These are phyloP conservation scores for Piromyces finnis DNA, from an alignment of 192 early-diverging fungal species.

Conservation along the genomic window DNA sequence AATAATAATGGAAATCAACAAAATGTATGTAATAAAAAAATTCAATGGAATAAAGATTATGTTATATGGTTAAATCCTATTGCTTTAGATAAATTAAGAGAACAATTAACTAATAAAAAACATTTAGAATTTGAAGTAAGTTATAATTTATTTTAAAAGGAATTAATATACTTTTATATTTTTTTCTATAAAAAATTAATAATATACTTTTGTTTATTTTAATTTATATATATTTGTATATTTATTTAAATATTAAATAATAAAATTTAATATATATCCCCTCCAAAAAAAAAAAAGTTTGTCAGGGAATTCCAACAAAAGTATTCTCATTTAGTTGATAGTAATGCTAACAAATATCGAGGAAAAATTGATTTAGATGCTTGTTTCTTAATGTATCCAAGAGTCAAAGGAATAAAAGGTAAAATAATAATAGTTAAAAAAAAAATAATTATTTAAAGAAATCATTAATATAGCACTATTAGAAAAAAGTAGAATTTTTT, in stretches of 20 bases:
- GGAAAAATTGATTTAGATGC: slow-evolving; percentile 20
- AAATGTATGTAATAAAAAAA: slow-evolving; percentile 12
- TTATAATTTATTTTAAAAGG: no score
- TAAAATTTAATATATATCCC: no score
- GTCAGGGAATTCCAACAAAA: slow-evolving; percentile 20
- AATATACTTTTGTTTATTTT: no score
- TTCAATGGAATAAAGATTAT: slow-evolving; percentile 12
- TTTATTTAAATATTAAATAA: no score
- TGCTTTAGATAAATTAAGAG: slow-evolving; percentile 20
- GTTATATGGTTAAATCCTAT: slow-evolving; percentile 23
- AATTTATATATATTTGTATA: no score
- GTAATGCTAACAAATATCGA: slow-evolving; percentile 15
- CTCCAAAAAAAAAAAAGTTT: slow-evolving; percentile 18
- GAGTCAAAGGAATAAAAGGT: slow-evolving; percentile 22
- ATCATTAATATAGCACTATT: no score
- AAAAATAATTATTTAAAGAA: no score
- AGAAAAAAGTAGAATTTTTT: no score
- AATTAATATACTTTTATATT: no score
- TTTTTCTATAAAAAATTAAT: no score
- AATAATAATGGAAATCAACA: background rate
- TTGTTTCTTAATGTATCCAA: slow-evolving; percentile 21
- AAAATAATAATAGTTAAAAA: background rate
- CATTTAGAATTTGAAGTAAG: slow-evolving; percentile 22
- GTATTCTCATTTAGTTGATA: slow-evolving; percentile 22
- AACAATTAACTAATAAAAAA: slow-evolving; percentile 18